Evolutionary conservation across 176 grass and related monocot species (phyloP).

Genomic region (Elaeis guineensis): DNA sequence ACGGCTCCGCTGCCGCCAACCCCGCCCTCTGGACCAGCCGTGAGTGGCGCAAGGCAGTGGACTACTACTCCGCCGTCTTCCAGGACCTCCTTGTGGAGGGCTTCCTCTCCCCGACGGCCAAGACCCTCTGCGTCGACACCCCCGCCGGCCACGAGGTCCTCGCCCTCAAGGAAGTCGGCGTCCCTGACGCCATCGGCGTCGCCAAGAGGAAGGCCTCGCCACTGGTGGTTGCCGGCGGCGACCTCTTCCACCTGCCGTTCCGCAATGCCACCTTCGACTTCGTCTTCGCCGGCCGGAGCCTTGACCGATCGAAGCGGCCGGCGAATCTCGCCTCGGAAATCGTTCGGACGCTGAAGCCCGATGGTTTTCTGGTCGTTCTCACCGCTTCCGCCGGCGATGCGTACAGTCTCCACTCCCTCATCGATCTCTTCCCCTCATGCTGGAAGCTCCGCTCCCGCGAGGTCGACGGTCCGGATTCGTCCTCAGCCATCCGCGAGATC

Average conservation of each 20-base stretch:
- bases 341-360: slow-evolving; percentile 30
- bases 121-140: slow-evolving; percentile 37
- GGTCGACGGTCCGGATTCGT: slow-evolving; percentile 20
- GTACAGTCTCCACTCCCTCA: slow-evolving; percentile 49
- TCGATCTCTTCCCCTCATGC: slow-evolving; percentile 34
- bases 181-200: slow-evolving; percentile 36
- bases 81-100: slow-evolving; percentile 35
- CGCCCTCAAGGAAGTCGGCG: slow-evolving; percentile 64
- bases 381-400: slow-evolving; percentile 37
- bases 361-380: slow-evolving; percentile 42
- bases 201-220: slow-evolving; percentile 41
- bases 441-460: slow-evolving; percentile 29
- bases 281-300: slow-evolving; percentile 33
- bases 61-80: slow-evolving; percentile 38
- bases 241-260: slow-evolving; percentile 34
- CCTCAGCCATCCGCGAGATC: slow-evolving; percentile 28
- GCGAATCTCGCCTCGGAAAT: slow-evolving; percentile 48
- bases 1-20: slow-evolving; percentile 1
- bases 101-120: slow-evolving; percentile 30
- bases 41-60: slow-evolving; percentile 40
- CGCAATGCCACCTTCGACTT: slow-evolving; percentile 36
- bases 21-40: slow-evolving; percentile 44
- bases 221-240: slow-evolving; percentile 28
- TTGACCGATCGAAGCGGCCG: slow-evolving; percentile 30
- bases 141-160: slow-evolving; percentile 35